These are phyloP conservation scores for Entophlyctis helioformis DNA, from an alignment of 192 early-diverging fungal species.

Conservation along the genomic window DNA sequence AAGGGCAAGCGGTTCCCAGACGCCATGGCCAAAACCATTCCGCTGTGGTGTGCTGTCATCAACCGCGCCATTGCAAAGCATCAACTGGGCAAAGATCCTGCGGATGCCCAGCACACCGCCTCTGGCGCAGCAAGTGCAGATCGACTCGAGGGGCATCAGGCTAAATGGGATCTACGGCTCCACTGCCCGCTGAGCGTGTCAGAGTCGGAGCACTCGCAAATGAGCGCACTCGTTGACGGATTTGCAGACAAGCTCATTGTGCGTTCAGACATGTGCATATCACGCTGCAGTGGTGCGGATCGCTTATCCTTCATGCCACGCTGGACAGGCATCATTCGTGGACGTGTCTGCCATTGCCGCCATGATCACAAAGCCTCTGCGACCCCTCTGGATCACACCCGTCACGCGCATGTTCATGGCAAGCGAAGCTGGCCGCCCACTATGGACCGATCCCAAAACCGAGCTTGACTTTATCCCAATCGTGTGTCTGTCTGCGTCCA, in stretches of 20 bases:
- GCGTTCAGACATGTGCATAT: too few species aligned
- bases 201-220: constrained; percentile 61
- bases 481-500: constrained; percentile 67
- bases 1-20: constrained; percentile 78
- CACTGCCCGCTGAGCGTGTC: constrained; percentile 56
- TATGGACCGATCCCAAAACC: neutral
- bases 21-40: constrained; percentile 71
- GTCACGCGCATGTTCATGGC: constrained; percentile 27
- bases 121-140: neutral
- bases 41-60: constrained; percentile 78
- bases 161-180: constrained; percentile 44
- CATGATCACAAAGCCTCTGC: constrained; percentile 49
- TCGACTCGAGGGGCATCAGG: neutral
- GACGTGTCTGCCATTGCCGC: constrained; percentile 6
- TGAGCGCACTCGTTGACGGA: constrained; percentile 32
- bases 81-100: too few species aligned
- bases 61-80: constrained; percentile 33
- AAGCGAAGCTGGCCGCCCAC: constrained; percentile 4
- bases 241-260: constrained; percentile 48
- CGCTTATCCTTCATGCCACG: neutral
- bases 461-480: constrained; percentile 59
- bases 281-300: neutral
- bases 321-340: constrained; percentile 1
- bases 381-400: constrained; percentile 74
- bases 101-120: too few species aligned